Evolutionary conservation across 2,329 filamentous ascomycete genomes (phyloP), one percentile per base, ranked within the genome.

Genomic region (Tolypocladium pustulatum): DNA sequence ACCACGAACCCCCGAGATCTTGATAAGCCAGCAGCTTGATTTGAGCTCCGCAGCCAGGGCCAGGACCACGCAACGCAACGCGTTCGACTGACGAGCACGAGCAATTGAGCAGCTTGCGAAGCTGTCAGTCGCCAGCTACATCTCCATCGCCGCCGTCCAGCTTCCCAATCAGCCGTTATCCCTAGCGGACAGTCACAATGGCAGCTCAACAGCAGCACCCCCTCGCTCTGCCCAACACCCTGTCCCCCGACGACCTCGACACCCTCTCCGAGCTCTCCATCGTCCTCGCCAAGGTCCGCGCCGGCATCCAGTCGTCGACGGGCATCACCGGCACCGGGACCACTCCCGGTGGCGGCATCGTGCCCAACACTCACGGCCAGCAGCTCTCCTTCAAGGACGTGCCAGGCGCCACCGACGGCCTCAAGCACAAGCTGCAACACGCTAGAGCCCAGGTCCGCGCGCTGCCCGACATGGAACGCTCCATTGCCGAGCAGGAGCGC

Each of bases 381-480:
- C 68, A 70, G 52, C 72, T 79, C 49, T 76, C 73, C 20, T 77
- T 81, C 61, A 95, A 96, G 71, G 88, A 96, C 65, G 82, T 97
- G 20, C 85, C 88, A 2, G 82, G 85, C 2, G 90, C 90, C 40
- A 89, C 90, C 1, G 89, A 91, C 67, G 81, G 83, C 40, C 79
- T 97, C 66, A 92, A 90, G 73, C 86, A 92, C 73, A 90, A 90
- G 73, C 82, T 97, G 60, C 88, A 91, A 71, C 87, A 87, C 64
- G 91, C 92, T 55, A 81, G 89, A 55, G 80, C 78, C 38, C 82
- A 86, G 65, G 77, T 91, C 57, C 78, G 80, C 67, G 76, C 77
- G 34, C 72, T 94, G 64, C 88, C 87, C 12, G 89, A 92, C 72
- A 83, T 93, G 69, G 76, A 83, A 22, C 80, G 89, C 57, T 81